A percentile compares a stretch with the other conserved stretches of the same genome.
Evolutionary conservation across 371 early-diverging fungal genomes (phyloP).

Genomic region (Lichtheimia ornata): DNA sequence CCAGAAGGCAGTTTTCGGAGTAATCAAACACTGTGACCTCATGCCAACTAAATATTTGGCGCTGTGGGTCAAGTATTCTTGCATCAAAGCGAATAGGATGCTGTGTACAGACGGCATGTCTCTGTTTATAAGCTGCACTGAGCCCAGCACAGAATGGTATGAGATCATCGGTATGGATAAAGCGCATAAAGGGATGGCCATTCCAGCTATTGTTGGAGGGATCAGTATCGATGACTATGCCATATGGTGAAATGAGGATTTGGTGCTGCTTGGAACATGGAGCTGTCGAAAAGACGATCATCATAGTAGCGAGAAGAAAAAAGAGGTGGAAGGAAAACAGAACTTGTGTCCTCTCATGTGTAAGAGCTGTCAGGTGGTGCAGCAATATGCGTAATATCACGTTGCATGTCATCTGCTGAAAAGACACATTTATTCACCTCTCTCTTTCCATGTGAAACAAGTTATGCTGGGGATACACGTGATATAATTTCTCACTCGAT

Average conservation of each 20-base stretch:
- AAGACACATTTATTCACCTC: not conserved
- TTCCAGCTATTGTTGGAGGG: slow-evolving; percentile 7
- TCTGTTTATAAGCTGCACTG: slow-evolving; percentile 16
- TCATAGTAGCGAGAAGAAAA: not conserved
- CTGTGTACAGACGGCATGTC: not conserved
- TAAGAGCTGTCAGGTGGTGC: not conserved
- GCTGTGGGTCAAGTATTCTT: not conserved
- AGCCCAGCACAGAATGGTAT: slow-evolving; percentile 16
- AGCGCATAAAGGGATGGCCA: slow-evolving; percentile 22
- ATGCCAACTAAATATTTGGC: slow-evolving; percentile 3
- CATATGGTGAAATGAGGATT: slow-evolving; percentile 17
- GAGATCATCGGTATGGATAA: slow-evolving; percentile 25
- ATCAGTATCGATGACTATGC: slow-evolving; percentile 14
- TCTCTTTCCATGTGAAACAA: not conserved
- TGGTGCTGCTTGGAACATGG: not conserved
- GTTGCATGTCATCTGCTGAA: not conserved
- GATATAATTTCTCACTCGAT: too few species aligned
- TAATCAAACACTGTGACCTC: slow-evolving; percentile 4
- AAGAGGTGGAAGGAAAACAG: not conserved
- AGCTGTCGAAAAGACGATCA: not conserved
- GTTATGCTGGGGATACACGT: too few species aligned
- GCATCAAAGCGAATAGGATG: not conserved
- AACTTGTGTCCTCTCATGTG: not conserved
- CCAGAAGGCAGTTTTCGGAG: slow-evolving; percentile 1
- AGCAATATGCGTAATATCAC: not conserved